Percentiles rank a stretch among this genome's conserved stretches.
phyloP scores from a whole-genome alignment of 805 yeast genomes.

The Cyberlindnera petersonii region DNA sequence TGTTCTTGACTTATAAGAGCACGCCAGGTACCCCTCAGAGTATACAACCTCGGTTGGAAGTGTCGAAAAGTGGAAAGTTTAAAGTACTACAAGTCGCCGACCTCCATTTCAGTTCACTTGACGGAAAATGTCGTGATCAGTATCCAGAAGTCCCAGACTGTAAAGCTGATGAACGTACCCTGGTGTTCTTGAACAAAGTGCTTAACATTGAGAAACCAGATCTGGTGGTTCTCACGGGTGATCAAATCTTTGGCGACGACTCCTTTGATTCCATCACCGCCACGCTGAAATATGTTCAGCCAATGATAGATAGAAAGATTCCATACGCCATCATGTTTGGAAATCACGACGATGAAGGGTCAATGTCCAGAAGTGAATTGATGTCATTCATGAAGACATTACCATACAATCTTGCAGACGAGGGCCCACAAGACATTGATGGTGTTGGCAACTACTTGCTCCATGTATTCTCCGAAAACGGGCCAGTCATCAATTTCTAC shows the following conservation, averaged over 20 bases:
- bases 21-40: conserved; percentile 2
- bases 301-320: conserved; percentile 60
- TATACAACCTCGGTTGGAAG: conserved; percentile 12
- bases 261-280: conserved; percentile 83
- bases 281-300: conserved; percentile 67
- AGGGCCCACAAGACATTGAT: conserved; percentile 63
- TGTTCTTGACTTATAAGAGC: conserved; percentile 25
- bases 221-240: conserved; percentile 84
- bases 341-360: conserved; percentile 92
- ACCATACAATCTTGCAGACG: conserved; percentile 62
- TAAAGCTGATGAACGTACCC: conserved; percentile 61
- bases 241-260: conserved; percentile 78
- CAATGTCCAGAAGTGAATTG: conserved; percentile 52
- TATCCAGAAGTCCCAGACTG: conserved; percentile 57
- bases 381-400: conserved; percentile 52
- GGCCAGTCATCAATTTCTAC: conserved; percentile 57
- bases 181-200: conserved; percentile 54
- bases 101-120: conserved; percentile 82
- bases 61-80: conserved; percentile 46
- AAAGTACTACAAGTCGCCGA: conserved; percentile 90
- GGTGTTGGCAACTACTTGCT: conserved; percentile 83
- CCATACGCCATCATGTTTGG: conserved; percentile 90
- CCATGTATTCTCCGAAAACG: conserved; percentile 36
- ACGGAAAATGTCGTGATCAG: conserved; percentile 75
- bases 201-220: conserved; percentile 79